Evolutionary conservation across 768 basidiomycete genomes (phyloP), one percentile per base, ranked within the genome.

Genomic region (Trametes cinnabarina): DNA sequence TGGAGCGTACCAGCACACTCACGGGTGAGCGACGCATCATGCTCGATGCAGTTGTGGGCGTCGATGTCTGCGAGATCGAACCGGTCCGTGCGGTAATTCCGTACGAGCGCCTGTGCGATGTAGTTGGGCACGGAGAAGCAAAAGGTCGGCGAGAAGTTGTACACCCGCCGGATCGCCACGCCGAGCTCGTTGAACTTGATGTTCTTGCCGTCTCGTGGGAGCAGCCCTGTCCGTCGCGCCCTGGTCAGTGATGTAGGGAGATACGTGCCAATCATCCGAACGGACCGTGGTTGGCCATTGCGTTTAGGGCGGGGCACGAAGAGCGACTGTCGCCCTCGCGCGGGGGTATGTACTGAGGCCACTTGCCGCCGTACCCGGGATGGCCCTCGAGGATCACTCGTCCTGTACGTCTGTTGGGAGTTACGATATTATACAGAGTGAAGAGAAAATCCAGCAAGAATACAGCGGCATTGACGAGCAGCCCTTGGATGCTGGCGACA

Each of bases 221-320:
- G 32, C 17, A 55, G 22, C 17, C 53, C 53, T 55, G 28, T 5
- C 8, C 11, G 15, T 28, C 17, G 3, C 9, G 17, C 5, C 5
- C 23, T 9, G 15, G 3, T 20, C 11, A 30, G 20, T 17, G 6
- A 2, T 8, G 20, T 2, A 12, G 19, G 32, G 11, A 20, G 22
- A 19, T 20, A 9, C 41, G 22, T 22, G 0, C 3, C n/a, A 23
- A 37, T 28, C 11, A 9, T 3, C 23, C 17, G 25, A 15, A 58
- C 66, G 47, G 44, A 90, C 90, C 91, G 59, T 92, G 90, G 68
- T 92, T 92, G 7, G 90, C 88, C 82, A 93, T 76, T 0, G 88
- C 86, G 63, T 93, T 92, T 57, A 92, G 68, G 12, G 81, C 88
- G 1, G 90, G 90, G 62, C 90, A 92, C 1, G 85, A 81, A 60